A percentile compares a stretch with the other conserved stretches of the same genome.
Conservation (phyloP, 2,329 filamentous ascomycete genomes). For the Pyrenochaeta sp. region DNA sequence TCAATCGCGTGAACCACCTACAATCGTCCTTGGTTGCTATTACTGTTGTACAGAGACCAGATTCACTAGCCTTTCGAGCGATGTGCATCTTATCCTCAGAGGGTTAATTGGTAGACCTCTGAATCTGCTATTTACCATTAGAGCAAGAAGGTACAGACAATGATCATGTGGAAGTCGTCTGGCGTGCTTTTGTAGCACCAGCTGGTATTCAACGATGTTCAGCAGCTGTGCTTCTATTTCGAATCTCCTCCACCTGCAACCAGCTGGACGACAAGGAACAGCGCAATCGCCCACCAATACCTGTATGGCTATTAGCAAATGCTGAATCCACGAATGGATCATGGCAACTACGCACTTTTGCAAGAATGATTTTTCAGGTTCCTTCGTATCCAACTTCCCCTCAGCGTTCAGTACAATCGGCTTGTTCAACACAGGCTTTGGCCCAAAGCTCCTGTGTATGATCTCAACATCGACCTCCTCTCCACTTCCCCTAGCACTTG, state of each 20-base stretch:
- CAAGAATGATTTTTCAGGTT: constrained; percentile 60
- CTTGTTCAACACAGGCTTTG: constrained; percentile 58
- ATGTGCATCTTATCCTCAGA: too few relatives aligned
- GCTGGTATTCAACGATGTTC: too few relatives aligned
- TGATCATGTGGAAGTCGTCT: too few relatives aligned
- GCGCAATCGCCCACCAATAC: constrained; percentile 61
- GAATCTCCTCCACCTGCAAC: constrained; percentile 51
- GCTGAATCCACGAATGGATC: background rate
- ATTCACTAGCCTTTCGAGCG: too few relatives aligned
- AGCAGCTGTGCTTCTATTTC: constrained; percentile 3
- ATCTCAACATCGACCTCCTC: constrained; percentile 55
- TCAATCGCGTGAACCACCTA: too few relatives aligned
- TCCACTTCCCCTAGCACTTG: constrained; percentile 40
- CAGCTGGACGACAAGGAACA: constrained; percentile 58
- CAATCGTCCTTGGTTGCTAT: too few relatives aligned
- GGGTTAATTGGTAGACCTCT: too few relatives aligned
- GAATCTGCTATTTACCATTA: too few relatives aligned
- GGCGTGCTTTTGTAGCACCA: too few relatives aligned
- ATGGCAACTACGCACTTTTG: constrained; percentile 55
- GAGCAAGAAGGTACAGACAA: too few relatives aligned
- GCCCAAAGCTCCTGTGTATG: constrained; percentile 48
- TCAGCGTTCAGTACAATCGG: constrained; percentile 65
- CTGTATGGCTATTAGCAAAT: constrained; percentile 38
- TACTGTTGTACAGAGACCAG: too few relatives aligned
- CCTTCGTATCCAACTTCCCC: constrained; percentile 59